Conservation (phyloP, 257 asterid species). For the Lavandula angustifolia region DNA sequence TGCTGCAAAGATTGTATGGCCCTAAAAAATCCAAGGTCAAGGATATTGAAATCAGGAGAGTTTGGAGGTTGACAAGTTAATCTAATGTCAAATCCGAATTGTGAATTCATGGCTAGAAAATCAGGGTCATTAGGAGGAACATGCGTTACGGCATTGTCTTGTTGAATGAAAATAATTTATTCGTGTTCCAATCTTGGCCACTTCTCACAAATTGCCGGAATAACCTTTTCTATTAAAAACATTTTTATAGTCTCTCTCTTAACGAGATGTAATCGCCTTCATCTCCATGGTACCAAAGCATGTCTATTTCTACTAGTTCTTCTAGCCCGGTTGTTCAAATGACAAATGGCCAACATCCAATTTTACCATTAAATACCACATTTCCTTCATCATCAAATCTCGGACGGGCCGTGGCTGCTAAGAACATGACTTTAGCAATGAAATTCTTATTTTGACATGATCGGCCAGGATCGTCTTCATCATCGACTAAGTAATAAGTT, state of each 20-base stretch:
- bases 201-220: background rate
- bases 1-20: background rate
- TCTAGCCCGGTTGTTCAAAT: background rate
- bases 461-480: background rate
- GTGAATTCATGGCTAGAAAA: background rate
- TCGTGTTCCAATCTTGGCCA: background rate
- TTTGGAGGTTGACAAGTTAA: background rate
- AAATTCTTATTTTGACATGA: conserved; percentile 3
- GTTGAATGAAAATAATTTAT: background rate
- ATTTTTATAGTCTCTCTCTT: background rate
- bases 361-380: background rate
- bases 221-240: background rate
- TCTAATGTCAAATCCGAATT: conserved; percentile 5
- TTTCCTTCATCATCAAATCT: background rate
- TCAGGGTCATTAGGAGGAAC: background rate
- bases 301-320: conserved; percentile 8
- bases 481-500: background rate
- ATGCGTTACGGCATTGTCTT: background rate
- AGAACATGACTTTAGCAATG: background rate
- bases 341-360: conserved; percentile 2
- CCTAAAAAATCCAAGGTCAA: conserved; percentile 6
- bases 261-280: background rate
- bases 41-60: background rate
- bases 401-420: background rate
- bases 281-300: background rate